Conservation (phyloP, 768 basidiomycete species). For the Auriscalpium microsporum region DNA sequence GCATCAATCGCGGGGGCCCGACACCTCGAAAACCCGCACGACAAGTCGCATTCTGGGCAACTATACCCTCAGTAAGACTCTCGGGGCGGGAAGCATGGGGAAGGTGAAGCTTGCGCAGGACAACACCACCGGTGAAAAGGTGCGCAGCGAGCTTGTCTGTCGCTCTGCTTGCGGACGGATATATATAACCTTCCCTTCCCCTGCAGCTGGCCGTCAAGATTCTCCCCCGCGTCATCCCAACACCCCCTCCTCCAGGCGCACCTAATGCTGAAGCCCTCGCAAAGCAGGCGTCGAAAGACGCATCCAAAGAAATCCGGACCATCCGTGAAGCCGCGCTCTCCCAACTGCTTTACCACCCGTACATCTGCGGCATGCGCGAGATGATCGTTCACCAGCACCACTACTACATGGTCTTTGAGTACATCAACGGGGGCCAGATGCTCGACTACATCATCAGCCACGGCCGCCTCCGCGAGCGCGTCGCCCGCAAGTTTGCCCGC, state of each 20-base stretch:
- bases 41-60: conserved; percentile 70
- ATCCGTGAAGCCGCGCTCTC: conserved; percentile 93
- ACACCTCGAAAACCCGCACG: conserved; percentile 20
- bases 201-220: conserved; percentile 93
- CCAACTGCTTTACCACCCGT: conserved; percentile 94
- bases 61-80: conserved; percentile 92
- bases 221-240: conserved; percentile 75
- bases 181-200: not conserved
- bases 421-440: conserved; percentile 99
- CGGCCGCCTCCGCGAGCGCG: conserved; percentile 88
- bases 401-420: conserved; percentile 99
- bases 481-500: conserved; percentile 93
- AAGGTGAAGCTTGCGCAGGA: conserved; percentile 96
- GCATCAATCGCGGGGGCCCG: conserved; percentile 13
- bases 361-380: conserved; percentile 98
- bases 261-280: conserved; percentile 49
- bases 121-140: conserved; percentile 86
- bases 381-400: conserved; percentile 97
- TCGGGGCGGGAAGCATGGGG: conserved; percentile 98
- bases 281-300: conserved; percentile 81
- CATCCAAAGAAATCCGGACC: conserved; percentile 93
- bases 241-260: conserved; percentile 39
- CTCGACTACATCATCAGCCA: conserved; percentile 99
- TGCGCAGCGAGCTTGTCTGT: conserved; percentile 28
- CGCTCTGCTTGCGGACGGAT: too few species aligned